phyloP scores from a whole-genome alignment of 148 eudicot genomes.

The Rhododendron griersonianum region DNA sequence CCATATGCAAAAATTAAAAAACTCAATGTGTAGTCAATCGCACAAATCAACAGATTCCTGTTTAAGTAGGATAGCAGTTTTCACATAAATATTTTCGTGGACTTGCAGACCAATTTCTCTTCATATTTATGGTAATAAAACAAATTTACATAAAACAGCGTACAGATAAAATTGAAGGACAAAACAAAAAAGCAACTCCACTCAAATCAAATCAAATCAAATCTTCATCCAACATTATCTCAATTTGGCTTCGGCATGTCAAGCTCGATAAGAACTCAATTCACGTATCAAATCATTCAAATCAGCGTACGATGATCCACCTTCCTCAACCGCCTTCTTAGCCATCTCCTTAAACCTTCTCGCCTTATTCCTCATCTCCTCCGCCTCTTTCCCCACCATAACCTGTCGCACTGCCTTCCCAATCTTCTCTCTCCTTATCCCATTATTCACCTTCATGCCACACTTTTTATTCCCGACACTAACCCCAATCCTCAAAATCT shows the following conservation, averaged over 20 bases:
- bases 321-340: slow-evolving; percentile 32
- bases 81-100: no score
- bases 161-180: background rate
- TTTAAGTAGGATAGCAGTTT: no score
- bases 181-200: background rate
- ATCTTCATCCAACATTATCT: background rate
- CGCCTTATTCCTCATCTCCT: slow-evolving; percentile 30
- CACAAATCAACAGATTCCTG: no score
- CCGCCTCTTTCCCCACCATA: slow-evolving; percentile 36
- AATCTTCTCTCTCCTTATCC: slow-evolving; percentile 8
- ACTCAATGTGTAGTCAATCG: no score
- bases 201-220: background rate
- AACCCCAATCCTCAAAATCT: slow-evolving; percentile 30
- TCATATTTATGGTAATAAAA: background rate
- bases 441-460: background rate
- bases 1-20: no score
- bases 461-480: slow-evolving; percentile 27
- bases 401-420: slow-evolving; percentile 18
- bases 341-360: slow-evolving; percentile 28
- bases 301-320: slow-evolving; percentile 35
- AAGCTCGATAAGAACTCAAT: background rate
- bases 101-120: background rate
- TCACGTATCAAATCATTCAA: slow-evolving; percentile 22
- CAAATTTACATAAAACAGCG: background rate
- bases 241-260: background rate